Percentiles rank a stretch among this genome's conserved stretches.
phyloP scores from a whole-genome alignment of 352 stramenopile species.

The Phytophthora meadii region DNA sequence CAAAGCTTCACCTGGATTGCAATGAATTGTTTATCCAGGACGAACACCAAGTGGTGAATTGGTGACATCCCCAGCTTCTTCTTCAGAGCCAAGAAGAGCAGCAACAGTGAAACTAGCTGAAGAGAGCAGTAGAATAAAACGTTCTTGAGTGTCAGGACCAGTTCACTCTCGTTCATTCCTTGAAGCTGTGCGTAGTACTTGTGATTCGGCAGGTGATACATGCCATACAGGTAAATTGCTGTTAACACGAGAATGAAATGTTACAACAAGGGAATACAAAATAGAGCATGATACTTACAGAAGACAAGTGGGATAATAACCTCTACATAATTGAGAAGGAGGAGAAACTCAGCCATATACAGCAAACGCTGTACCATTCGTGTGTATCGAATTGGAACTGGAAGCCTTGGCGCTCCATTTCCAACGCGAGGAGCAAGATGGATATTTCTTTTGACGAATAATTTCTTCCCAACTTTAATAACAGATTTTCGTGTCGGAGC shows the following conservation, averaged over 20 bases:
- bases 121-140: conserved; percentile 15
- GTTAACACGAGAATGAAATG: neutral
- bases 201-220: conserved; percentile 34
- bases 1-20: conserved; percentile 8
- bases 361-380: conserved; percentile 11
- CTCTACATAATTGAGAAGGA: conserved; percentile 44
- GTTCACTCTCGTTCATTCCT: neutral
- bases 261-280: neutral
- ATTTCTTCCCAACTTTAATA: no score
- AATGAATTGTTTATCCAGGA: conserved; percentile 12
- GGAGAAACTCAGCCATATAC: conserved; percentile 39
- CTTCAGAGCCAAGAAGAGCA: conserved; percentile 9
- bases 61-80: conserved; percentile 6
- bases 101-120: conserved; percentile 9
- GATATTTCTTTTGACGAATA: no score
- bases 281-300: conserved; percentile 19
- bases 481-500: no score
- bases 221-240: conserved; percentile 29
- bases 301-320: conserved; percentile 38
- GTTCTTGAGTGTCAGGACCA: conserved; percentile 6
- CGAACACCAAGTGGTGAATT: conserved; percentile 18
- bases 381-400: conserved; percentile 7
- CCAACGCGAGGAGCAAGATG: no score
- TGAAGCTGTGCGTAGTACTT: conserved; percentile 33
- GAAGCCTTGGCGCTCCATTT: no score